Evolutionary conservation across 345 rosid species (phyloP).

Genomic region (Streptanthus diversifolius): DNA sequence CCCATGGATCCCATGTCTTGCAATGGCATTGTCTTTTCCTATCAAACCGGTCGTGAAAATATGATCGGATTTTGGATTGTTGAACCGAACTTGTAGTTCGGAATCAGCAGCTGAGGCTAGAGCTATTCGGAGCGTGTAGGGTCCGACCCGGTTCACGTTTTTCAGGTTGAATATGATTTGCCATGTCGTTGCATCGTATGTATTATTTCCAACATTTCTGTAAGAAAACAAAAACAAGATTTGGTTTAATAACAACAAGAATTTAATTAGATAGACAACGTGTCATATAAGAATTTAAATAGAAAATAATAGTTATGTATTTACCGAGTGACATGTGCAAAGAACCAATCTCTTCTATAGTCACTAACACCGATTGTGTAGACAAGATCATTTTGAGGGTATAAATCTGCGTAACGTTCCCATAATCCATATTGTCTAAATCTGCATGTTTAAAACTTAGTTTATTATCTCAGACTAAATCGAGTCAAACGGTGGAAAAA

Average conservation of each 20-base stretch:
- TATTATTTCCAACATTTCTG: constrained; percentile 47
- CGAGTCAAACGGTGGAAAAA: no score
- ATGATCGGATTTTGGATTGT: constrained; percentile 29
- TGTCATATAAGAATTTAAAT: not conserved
- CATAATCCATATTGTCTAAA: constrained; percentile 84
- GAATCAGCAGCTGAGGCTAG: constrained; percentile 62
- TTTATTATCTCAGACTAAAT: no score
- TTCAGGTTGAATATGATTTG: constrained; percentile 51
- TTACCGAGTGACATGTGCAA: constrained; percentile 83
- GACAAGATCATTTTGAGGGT: constrained; percentile 52
- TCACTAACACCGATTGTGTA: constrained; percentile 52
- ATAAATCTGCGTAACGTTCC: constrained; percentile 69
- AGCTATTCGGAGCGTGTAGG: constrained; percentile 65
- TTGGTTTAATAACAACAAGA: not conserved
- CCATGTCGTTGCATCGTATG: constrained; percentile 63
- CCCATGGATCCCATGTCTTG: constrained; percentile 88
- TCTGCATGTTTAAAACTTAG: constrained; percentile 27
- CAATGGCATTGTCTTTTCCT: constrained; percentile 74
- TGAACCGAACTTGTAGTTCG: constrained; percentile 63
- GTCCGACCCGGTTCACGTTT: constrained; percentile 29
- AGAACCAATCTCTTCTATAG: constrained; percentile 67
- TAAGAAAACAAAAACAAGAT: not conserved
- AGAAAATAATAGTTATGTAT: not conserved
- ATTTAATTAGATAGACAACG: not conserved
- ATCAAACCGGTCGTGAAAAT: constrained; percentile 50